Evolutionary conservation across 1,139 yeast species (phyloP).

Genomic region (Citeromyces siamensis): DNA sequence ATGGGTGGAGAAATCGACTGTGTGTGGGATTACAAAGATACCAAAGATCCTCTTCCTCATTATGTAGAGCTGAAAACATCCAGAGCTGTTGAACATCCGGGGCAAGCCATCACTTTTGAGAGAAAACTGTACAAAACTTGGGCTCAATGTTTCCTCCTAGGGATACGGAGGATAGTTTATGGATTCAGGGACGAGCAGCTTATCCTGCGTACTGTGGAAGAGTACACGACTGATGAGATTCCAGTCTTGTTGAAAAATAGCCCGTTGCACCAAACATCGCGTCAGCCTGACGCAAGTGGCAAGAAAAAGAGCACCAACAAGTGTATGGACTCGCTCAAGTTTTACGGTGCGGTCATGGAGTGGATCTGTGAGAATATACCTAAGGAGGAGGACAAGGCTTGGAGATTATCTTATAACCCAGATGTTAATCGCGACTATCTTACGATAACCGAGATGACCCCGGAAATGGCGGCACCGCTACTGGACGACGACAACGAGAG

Average conservation of each 20-base stretch:
- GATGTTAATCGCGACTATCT: constrained; percentile 23
- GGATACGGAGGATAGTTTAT: constrained; percentile 64
- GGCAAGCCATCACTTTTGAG: constrained; percentile 52
- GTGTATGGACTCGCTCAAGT: constrained; percentile 69
- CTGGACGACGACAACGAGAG: constrained; percentile 19
- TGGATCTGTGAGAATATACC: constrained; percentile 58
- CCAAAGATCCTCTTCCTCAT: constrained; percentile 44
- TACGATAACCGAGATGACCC: constrained; percentile 23
- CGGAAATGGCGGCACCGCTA: constrained; percentile 15
- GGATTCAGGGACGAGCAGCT: constrained; percentile 79
- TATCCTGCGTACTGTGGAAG: constrained; percentile 54
- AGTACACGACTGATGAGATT: constrained; percentile 64
- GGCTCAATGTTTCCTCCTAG: constrained; percentile 90
- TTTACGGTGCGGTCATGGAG: constrained; percentile 75
- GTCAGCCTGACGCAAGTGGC: constrained; percentile 12
- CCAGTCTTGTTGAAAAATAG: constrained; percentile 46
- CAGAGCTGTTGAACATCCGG: constrained; percentile 35
- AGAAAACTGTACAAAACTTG: constrained; percentile 65
- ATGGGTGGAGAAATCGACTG: constrained; percentile 92
- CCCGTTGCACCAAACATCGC: constrained; percentile 18
- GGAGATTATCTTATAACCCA: constrained; percentile 28
- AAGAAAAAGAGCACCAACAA: constrained; percentile 33
- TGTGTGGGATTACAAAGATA: constrained; percentile 57
- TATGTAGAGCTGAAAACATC: constrained; percentile 82
- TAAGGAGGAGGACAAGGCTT: constrained; percentile 31